Conservation (phyloP, 148 eudicot genomes). For the Fagopyrum tataricum region DNA sequence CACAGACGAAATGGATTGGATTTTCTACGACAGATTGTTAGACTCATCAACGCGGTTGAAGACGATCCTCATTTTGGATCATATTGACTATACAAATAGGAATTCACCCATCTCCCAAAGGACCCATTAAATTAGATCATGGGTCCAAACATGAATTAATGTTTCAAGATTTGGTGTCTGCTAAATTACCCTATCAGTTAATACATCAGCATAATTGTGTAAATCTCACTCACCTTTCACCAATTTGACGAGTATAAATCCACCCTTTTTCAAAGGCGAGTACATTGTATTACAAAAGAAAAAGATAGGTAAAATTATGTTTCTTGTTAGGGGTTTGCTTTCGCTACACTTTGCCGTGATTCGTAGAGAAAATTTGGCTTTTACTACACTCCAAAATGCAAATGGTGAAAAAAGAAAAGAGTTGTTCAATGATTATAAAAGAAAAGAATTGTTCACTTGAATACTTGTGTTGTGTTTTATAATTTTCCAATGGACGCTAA, state of each 20-base stretch:
- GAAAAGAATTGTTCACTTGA: not conserved
- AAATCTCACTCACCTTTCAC: no score
- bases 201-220: no score
- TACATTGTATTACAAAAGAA: not conserved
- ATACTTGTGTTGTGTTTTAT: not conserved
- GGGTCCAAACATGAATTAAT: constrained; percentile 12
- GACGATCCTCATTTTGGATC: not conserved
- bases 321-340: constrained; percentile 3
- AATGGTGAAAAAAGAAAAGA: not conserved
- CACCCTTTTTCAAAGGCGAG: no score
- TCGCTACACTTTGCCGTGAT: not conserved
- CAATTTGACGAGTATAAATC: no score
- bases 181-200: not conserved
- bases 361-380: not conserved
- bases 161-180: constrained; percentile 2
- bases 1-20: not conserved
- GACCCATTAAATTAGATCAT: constrained; percentile 6
- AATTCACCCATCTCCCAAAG: not conserved
- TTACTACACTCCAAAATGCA: not conserved
- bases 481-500: no score
- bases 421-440: not conserved
- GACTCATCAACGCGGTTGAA: not conserved
- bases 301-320: not conserved
- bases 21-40: not conserved
- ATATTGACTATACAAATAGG: not conserved